Evolutionary conservation across 2,329 filamentous ascomycete species (phyloP).

Genomic region (Rugonectria rugulosa): DNA sequence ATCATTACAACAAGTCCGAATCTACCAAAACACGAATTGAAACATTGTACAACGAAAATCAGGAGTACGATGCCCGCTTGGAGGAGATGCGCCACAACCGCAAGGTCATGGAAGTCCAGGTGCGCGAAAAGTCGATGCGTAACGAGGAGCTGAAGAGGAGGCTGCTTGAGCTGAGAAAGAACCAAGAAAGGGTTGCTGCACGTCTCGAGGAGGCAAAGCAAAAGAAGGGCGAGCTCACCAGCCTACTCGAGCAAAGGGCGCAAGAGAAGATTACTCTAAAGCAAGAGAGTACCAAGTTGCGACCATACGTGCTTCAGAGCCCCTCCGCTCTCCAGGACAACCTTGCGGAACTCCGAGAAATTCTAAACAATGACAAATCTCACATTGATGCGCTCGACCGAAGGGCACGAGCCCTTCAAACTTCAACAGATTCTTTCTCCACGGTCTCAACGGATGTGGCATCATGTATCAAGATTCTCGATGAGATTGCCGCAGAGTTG

Average conservation of each 20-base stretch:
- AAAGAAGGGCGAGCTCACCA: slow-evolving; percentile 79
- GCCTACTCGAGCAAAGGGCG: slow-evolving; percentile 74
- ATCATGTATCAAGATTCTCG: slow-evolving; percentile 86
- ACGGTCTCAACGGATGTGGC: slow-evolving; percentile 86
- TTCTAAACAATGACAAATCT: slow-evolving; percentile 77
- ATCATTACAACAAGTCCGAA: slow-evolving; percentile 92
- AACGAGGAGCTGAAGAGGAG: slow-evolving; percentile 88
- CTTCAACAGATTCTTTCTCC: slow-evolving; percentile 87
- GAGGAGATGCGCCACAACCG: slow-evolving; percentile 83
- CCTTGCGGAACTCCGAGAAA: slow-evolving; percentile 82
- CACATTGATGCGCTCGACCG: slow-evolving; percentile 90
- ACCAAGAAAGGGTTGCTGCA: slow-evolving; percentile 83
- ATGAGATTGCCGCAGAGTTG: slow-evolving; percentile 85
- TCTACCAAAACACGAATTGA: slow-evolving; percentile 88
- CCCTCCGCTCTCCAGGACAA: slow-evolving; percentile 83
- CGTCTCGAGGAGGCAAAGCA: slow-evolving; percentile 83
- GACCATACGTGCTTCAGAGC: slow-evolving; percentile 91
- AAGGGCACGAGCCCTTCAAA: slow-evolving; percentile 87
- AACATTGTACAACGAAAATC: slow-evolving; percentile 82
- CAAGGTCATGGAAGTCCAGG: slow-evolving; percentile 79
- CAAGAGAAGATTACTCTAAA: slow-evolving; percentile 73
- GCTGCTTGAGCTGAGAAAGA: slow-evolving; percentile 79
- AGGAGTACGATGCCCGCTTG: slow-evolving; percentile 81
- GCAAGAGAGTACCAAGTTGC: slow-evolving; percentile 87
- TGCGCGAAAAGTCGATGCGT: slow-evolving; percentile 82